phyloP scores from a whole-genome alignment of 139 green algal species.

The Gonium pectorale region DNA sequence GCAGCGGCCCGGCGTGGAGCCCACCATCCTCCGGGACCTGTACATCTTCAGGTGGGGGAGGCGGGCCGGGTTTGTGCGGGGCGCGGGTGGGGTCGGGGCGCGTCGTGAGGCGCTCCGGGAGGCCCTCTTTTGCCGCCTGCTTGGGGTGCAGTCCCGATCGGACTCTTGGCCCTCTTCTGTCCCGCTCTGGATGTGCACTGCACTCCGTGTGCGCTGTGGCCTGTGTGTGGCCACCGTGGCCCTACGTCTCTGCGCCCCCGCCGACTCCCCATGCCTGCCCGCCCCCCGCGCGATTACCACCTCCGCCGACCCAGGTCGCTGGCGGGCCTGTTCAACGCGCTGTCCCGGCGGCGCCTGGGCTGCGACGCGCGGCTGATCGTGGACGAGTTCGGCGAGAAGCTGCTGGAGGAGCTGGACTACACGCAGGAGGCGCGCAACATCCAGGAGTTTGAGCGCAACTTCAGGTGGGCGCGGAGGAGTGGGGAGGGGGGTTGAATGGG shows the following conservation, averaged over 20 bases:
- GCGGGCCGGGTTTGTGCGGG: background rate
- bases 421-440: slow-evolving; percentile 96
- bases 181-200: too few relatives aligned
- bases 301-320: slow-evolving; percentile 50
- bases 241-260: too few relatives aligned
- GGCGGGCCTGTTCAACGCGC: slow-evolving; percentile 80
- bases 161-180: too few relatives aligned
- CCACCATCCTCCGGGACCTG: slow-evolving; percentile 94
- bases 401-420: slow-evolving; percentile 99
- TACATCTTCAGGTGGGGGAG: slow-evolving; percentile 88
- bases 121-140: too few relatives aligned
- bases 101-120: too few relatives aligned
- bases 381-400: slow-evolving; percentile 99
- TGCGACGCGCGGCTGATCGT: slow-evolving; percentile 98
- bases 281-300: background rate
- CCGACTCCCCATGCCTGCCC: background rate
- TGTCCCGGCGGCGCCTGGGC: slow-evolving; percentile 81
- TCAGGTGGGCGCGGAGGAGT: slow-evolving; percentile 54
- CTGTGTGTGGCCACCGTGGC: too few relatives aligned
- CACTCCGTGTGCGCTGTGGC: too few relatives aligned
- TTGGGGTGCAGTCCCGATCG: too few relatives aligned
- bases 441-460: slow-evolving; percentile 95
- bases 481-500: background rate
- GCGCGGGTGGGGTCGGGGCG: background rate
- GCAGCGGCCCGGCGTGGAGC: slow-evolving; percentile 94